Base-by-base conservation (phyloP, 2,329 filamentous ascomycete genomes). In the Stagonosporopsis rhizophila region DNA sequence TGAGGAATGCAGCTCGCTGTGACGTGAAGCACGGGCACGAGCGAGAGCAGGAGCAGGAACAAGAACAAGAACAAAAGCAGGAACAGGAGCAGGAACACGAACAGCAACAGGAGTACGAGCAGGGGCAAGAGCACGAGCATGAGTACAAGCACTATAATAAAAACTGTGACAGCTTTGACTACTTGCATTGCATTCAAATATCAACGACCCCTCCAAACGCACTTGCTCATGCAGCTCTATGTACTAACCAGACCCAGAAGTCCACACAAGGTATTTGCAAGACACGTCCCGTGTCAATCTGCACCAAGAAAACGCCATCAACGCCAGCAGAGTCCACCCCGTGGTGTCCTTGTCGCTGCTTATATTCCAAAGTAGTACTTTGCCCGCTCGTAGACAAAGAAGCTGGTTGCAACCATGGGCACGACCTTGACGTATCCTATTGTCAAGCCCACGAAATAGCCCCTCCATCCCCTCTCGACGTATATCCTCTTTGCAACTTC, bases 351-450 rank as follows among this genome's bases (percentile, higher is more conserved):
- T 35, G 2, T 19, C 19, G 15, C 14, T 27, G 19, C 34, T 66
- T 44, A 79, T 53, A 84, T 84, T 8, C 81, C 81, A 41, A 85
- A 73, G 59, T 79, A 82, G 74, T 79, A 78, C 68, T 89, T 89
- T 48, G 82, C 81, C 56, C 87, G 79, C 72, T 89, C 87, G 69
- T 89, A 89, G 17, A 86, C 86, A 70, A 84, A 88, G 73, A 89
- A 89, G 61, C 84, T 85, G 15, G 85, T 86, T 12, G 95, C 95
- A 25, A 80, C 87, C 91, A 99, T 89, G 3, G 95, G 95, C 60
- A 97, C 83, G 47, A 98, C 86, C 80, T 99, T 99, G 70, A 92
- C 85, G 76, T 98, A 99, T 7, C 95, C 95, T 76, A 99, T 97
- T 1, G 90, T 91, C 73, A 99, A 78, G 0, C 95, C 95, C 11